These are phyloP conservation scores for Vitis rotundifolia DNA, from an alignment of 164 flowering plant species.

Conservation along the genomic window DNA sequence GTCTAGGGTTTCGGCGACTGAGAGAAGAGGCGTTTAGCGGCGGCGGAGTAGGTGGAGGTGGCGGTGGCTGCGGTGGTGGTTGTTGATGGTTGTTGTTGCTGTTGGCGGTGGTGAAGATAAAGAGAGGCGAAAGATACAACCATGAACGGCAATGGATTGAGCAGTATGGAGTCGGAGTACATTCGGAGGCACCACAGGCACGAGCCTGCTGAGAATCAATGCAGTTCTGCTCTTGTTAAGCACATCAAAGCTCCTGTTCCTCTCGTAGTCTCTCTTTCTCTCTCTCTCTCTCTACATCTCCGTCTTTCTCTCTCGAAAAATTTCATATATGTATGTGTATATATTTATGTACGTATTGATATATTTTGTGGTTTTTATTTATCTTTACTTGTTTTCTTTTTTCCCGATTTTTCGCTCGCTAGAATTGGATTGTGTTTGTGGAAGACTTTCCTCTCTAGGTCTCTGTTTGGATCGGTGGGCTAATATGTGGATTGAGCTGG, in stretches of 20 bases:
- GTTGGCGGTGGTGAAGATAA: background rate
- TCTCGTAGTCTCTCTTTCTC: conserved; percentile 42
- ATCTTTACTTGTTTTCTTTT: background rate
- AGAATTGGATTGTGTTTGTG: no score
- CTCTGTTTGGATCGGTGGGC: background rate
- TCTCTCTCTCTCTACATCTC: conserved; percentile 3
- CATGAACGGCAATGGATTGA: conserved; percentile 27
- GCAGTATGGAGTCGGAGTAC: conserved; percentile 43
- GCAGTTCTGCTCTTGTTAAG: conserved; percentile 56
- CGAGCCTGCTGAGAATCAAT: conserved; percentile 53
- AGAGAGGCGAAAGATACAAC: conserved; percentile 19
- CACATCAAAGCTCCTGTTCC: conserved; percentile 75
- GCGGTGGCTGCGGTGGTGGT: no score
- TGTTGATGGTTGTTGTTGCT: no score
- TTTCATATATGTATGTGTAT: background rate
- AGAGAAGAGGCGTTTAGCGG: no score
- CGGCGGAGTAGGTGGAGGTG: no score
- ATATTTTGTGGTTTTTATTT: background rate
- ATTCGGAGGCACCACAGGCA: conserved; percentile 58
- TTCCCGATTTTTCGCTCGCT: background rate
- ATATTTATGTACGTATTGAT: background rate
- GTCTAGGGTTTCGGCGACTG: no score
- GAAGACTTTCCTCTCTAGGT: no score
- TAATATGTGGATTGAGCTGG: conserved; percentile 5
- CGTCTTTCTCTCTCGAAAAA: background rate